A percentile compares a stretch with the other conserved stretches of the same genome.
Evolutionary conservation across 2,329 filamentous ascomycete species (phyloP).

Genomic region (Graphilbum fragrans): DNA sequence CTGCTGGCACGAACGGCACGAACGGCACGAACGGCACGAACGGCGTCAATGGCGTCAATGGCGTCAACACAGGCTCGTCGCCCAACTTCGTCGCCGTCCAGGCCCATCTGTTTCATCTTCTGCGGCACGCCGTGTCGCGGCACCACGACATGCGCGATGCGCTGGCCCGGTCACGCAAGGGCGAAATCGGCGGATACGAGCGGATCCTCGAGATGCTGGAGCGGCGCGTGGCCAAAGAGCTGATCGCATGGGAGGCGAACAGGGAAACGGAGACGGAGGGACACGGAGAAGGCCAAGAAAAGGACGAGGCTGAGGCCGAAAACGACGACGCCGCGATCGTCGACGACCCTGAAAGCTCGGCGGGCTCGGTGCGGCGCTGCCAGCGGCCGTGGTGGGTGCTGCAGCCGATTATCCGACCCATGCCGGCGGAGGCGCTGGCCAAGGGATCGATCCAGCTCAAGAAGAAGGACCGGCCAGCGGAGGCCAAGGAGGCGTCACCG

Average conservation of each 20-base stretch:
- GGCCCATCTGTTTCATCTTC: conserved; percentile 83
- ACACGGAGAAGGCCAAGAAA: too few relatives aligned
- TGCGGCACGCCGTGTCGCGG: conserved; percentile 66
- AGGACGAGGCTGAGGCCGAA: conserved; percentile 28
- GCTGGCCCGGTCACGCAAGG: conserved; percentile 55
- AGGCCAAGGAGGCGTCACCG: neutral
- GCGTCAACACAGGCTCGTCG: conserved; percentile 16
- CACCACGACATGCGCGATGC: conserved; percentile 79
- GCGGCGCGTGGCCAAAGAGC: conserved; percentile 55
- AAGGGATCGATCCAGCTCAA: conserved; percentile 66
- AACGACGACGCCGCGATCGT: conserved; percentile 16
- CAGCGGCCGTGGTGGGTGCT: conserved; percentile 82
- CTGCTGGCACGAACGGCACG: neutral
- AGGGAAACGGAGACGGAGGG: conserved; percentile 36
- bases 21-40: neutral
- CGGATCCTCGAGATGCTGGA: conserved; percentile 66
- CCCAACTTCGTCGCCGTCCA: conserved; percentile 73
- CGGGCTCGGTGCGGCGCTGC: conserved; percentile 58
- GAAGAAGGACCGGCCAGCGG: conserved; percentile 42
- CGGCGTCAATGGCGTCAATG: neutral
- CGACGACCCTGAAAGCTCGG: conserved; percentile 41
- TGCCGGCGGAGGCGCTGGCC: conserved; percentile 77
- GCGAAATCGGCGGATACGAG: conserved; percentile 68
- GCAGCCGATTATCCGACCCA: conserved; percentile 73
- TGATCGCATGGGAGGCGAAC: conserved; percentile 59